Percentiles rank a stretch among this genome's conserved stretches.
Conservation (phyloP, 1,284 basidiomycete species). For the Rhodofomes roseus region DNA sequence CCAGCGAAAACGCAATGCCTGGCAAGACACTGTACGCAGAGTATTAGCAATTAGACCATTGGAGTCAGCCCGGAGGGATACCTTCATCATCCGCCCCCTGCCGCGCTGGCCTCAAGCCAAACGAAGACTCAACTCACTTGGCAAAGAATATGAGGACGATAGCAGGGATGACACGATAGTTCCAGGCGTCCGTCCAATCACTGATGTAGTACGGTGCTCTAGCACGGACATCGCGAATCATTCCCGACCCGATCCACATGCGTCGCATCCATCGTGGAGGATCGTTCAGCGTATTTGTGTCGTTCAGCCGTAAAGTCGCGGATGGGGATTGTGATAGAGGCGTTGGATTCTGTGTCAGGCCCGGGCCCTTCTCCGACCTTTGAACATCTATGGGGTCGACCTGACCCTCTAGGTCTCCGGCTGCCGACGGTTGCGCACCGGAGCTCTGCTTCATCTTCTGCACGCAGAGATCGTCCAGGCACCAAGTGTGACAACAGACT, state of each 20-base stretch:
- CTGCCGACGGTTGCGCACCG: neutral
- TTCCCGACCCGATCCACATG: conserved; percentile 60
- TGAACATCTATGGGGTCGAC: neutral
- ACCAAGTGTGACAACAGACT: neutral
- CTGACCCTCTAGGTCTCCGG: neutral
- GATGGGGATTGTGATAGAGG: conserved; percentile 18
- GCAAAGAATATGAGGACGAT: conserved; percentile 78
- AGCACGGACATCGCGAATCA: conserved; percentile 72
- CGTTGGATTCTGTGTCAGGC: neutral
- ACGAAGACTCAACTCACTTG: conserved; percentile 46
- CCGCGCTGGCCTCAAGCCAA: neutral
- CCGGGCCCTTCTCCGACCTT: neutral
- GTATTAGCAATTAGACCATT: neutral
- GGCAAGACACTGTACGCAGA: conserved; percentile 64
- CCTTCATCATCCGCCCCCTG: neutral
- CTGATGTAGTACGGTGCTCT: conserved; percentile 79
- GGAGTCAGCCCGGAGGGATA: neutral
- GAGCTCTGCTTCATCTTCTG: neutral
- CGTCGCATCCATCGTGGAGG: conserved; percentile 12
- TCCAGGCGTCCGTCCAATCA: conserved; percentile 89
- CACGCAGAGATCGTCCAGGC: neutral
- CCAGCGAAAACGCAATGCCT: conserved; percentile 89
- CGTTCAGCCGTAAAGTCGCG: conserved; percentile 15
- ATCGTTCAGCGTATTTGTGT: neutral
- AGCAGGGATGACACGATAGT: conserved; percentile 78